Conservation (phyloP, 2,329 filamentous ascomycete genomes). For the Aureobasidium mangrovei region DNA sequence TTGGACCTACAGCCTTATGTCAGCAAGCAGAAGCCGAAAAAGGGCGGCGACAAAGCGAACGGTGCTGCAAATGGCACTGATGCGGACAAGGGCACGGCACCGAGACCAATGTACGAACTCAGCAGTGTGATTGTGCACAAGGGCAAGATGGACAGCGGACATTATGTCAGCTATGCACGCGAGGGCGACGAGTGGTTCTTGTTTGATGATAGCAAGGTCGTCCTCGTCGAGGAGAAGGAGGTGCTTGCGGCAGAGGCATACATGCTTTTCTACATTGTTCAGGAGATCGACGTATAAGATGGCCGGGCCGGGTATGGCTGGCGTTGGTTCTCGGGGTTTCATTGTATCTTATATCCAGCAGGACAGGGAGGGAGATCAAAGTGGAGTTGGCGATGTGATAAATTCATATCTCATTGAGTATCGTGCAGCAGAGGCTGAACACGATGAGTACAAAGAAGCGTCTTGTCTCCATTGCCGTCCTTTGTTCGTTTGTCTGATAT, state of each 20-base stretch:
- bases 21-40: slow-evolving; percentile 38
- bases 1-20: slow-evolving; percentile 90
- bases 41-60: slow-evolving; percentile 37
- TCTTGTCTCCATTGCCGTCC: not conserved
- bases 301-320: not conserved
- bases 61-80: slow-evolving; percentile 36
- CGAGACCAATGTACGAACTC: slow-evolving; percentile 72
- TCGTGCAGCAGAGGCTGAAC: too few species aligned
- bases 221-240: slow-evolving; percentile 71
- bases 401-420: too few species aligned
- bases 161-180: slow-evolving; percentile 83
- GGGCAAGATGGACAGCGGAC: slow-evolving; percentile 84
- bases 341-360: too few species aligned
- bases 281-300: slow-evolving; percentile 16
- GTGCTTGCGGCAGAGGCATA: slow-evolving; percentile 83
- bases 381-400: too few species aligned
- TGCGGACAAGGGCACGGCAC: slow-evolving; percentile 13
- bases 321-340: not conserved
- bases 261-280: slow-evolving; percentile 65
- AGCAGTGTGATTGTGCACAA: slow-evolving; percentile 87
- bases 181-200: slow-evolving; percentile 86
- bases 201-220: slow-evolving; percentile 92
- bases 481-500: too few species aligned
- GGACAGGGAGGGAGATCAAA: too few species aligned
- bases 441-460: too few species aligned